Base-by-base conservation (phyloP, 2,329 filamentous ascomycete species). In the Fusarium austroafricanum region DNA sequence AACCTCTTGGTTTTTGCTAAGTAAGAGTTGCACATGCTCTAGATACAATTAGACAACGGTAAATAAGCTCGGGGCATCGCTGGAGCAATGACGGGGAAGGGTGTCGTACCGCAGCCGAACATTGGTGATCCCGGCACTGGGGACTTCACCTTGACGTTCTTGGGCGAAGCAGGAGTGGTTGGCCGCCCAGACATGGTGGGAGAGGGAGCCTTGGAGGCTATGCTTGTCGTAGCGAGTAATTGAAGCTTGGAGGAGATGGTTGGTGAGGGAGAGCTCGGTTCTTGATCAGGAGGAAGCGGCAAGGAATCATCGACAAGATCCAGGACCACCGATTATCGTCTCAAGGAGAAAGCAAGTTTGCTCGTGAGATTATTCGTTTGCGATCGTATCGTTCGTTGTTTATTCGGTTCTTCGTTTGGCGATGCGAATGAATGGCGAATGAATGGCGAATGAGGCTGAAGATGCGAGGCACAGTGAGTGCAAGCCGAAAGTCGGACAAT, bases 1-100 rank as follows among this genome's bases (percentile, higher is more conserved):
- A 17, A 87, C 86, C 65, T 89, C 87, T 65, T 88, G 86, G 44
- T 82, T 84, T 72, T 84, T 86, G 33, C 82, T 84, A 33, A 93
- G 83, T 61, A 94, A 86, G 23, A 84, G 82, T 76, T 92, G 89
- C 47, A 92, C 85, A 78, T 94, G 92, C 76, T 92, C 92, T 94
- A 73, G 14, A 53, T 33, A 12, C 37, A 43, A 72, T 81, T 67
- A 81, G 79, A 68, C 58, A 50, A 39, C 5, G 42, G 40, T 45
- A 47, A 35, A 28, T n/a, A 38, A 26, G 33, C 28, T 23, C 29
- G 21, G 45, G 52, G 56, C 31, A 47, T 58, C 31, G 35, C 40
- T 15, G n/a, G 23, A 49, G 37, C 28, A 28, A 46, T 26, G 38
- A 6, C 21, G 4, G 17, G 61, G 29, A 54, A 54, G 66, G 53